Conservation (phyloP, 768 basidiomycete species). For the Candolleomyces eurysporus region DNA sequence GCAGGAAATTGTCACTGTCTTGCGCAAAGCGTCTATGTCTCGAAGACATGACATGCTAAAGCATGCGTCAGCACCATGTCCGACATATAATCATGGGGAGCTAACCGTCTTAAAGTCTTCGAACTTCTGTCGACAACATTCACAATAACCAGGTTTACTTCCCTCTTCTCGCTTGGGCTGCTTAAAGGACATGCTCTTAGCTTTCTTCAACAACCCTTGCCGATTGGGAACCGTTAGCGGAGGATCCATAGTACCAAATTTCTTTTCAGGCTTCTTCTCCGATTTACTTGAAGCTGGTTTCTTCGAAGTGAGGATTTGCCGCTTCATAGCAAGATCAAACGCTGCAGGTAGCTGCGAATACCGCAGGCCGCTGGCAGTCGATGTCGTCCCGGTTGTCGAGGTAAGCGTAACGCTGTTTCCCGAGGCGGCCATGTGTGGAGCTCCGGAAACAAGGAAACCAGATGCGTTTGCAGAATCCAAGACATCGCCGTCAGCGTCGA, state of each 20-base stretch:
- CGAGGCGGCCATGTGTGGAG: constrained; percentile 83
- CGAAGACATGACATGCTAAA: constrained; percentile 68
- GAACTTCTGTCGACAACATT: constrained; percentile 91
- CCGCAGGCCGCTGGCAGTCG: constrained; percentile 50
- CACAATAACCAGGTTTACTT: constrained; percentile 94
- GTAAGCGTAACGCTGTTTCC: constrained; percentile 94
- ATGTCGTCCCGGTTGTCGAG: constrained; percentile 86
- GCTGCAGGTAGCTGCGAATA: constrained; percentile 50
- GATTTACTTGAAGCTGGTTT: constrained; percentile 34
- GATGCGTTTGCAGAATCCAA: constrained; percentile 63
- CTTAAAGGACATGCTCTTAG: constrained; percentile 74
- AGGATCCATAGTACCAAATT: constrained; percentile 61
- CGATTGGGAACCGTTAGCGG: constrained; percentile 58
- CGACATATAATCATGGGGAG: constrained; percentile 14
- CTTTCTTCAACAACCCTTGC: constrained; percentile 58
- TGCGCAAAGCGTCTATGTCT: constrained; percentile 83
- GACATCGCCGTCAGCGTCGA: constrained; percentile 42
- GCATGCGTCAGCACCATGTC: constrained; percentile 5
- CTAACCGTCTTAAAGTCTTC: constrained; percentile 81
- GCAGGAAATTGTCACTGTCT: constrained; percentile 72
- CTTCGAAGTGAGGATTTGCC: constrained; percentile 67
- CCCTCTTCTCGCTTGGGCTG: constrained; percentile 81
- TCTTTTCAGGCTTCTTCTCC: constrained; percentile 14
- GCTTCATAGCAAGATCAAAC: constrained; percentile 55
- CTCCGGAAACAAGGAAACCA: constrained; percentile 62